These are phyloP conservation scores for Pleurotus tuoliensis DNA, from an alignment of 768 basidiomycete genomes.

Conservation along the genomic window DNA sequence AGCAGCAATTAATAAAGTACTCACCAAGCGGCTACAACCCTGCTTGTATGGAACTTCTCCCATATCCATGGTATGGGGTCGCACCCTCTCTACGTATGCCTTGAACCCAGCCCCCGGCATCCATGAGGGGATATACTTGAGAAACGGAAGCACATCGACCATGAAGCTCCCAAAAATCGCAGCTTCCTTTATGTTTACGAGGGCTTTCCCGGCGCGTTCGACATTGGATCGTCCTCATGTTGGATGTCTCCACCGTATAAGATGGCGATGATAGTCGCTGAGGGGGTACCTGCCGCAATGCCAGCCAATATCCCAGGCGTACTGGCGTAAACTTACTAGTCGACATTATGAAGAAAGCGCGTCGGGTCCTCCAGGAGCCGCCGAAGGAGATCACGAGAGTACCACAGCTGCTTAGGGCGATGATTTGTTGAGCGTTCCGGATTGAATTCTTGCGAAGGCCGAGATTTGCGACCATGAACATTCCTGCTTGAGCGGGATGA, in stretches of 20 bases:
- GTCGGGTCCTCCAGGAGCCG: constrained; percentile 30
- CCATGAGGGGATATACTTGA: not conserved
- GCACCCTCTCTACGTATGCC: not conserved
- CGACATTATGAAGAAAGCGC: constrained; percentile 28
- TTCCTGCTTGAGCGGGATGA: no score
- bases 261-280: not conserved
- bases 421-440: constrained; percentile 24
- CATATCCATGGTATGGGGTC: not conserved
- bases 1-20: no score
- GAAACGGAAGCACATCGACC: not conserved
- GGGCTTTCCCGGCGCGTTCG: no score
- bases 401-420: constrained; percentile 12
- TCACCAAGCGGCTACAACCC: not conserved
- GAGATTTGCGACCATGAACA: no score
- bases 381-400: constrained; percentile 24
- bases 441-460: constrained; percentile 37
- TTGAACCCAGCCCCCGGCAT: not conserved
- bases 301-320: not conserved
- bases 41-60: not conserved
- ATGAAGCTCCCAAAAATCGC: not conserved
- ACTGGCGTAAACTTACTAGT: constrained; percentile 27
- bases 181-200: not conserved
- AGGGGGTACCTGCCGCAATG: not conserved
- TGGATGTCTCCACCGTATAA: not conserved
- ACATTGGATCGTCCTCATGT: no score